phyloP scores from a whole-genome alignment of 768 basidiomycete genomes.

The Mycena amicta region DNA sequence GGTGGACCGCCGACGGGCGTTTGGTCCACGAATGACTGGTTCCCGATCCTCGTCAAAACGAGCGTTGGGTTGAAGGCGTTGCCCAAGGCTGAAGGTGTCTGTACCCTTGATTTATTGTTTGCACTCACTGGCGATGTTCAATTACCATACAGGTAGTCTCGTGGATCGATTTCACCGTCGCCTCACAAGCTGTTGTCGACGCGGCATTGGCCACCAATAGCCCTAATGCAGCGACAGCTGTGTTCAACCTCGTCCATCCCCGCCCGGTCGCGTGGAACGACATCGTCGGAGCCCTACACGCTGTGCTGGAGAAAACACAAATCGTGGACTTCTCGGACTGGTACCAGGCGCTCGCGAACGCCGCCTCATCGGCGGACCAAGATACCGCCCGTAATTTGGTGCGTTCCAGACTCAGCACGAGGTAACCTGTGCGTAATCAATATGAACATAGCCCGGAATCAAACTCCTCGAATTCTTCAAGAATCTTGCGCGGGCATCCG shows the following conservation, averaged over 20 bases:
- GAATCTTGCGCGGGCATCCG: no score
- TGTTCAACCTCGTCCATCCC: neutral
- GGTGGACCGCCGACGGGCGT: constrained; percentile 33
- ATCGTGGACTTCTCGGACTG: no score
- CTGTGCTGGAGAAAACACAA: no score
- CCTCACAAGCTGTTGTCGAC: neutral
- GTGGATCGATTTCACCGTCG: no score
- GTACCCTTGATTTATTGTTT: neutral
- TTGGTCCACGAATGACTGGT: constrained; percentile 42
- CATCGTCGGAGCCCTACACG: no score
- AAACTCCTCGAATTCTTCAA: no score
- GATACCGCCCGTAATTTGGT: no score
- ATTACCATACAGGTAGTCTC: neutral
- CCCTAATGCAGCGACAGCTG: neutral
- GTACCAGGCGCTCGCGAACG: no score
- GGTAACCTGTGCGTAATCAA: no score
- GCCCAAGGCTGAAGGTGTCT: neutral
- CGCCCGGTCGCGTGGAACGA: neutral
- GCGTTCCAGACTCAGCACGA: no score
- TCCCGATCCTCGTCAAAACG: constrained; percentile 37
- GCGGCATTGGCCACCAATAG: neutral
- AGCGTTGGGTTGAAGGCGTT: constrained; percentile 7
- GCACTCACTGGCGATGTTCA: neutral
- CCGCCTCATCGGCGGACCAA: no score
- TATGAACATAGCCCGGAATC: no score